Conservation (phyloP, 1,284 basidiomycete species). For the Cutaneotrichosporon dermatis region DNA sequence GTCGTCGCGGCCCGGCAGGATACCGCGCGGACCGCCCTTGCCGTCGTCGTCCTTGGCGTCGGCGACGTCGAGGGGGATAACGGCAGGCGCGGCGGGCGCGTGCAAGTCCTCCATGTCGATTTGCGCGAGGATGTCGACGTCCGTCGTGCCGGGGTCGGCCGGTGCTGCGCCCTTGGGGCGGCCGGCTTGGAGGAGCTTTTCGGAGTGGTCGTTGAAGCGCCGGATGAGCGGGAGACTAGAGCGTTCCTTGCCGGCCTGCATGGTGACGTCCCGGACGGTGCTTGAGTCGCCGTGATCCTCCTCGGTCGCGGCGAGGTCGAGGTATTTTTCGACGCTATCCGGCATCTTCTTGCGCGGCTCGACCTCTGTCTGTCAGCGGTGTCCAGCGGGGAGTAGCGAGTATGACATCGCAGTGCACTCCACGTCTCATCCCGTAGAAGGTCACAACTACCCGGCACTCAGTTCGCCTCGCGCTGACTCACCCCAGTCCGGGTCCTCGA, state of each 20-base stretch:
- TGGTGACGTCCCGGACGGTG: constrained; percentile 84
- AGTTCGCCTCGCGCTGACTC: neutral
- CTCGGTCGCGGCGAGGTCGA: constrained; percentile 80
- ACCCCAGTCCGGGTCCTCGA: constrained; percentile 84
- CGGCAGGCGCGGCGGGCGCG: constrained; percentile 59
- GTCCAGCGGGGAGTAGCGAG: too few relatives aligned
- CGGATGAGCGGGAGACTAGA: constrained; percentile 87
- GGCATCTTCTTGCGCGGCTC: constrained; percentile 69
- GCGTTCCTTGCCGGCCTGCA: constrained; percentile 87
- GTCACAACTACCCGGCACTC: too few relatives aligned
- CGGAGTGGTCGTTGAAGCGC: constrained; percentile 96
- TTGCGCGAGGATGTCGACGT: constrained; percentile 55
- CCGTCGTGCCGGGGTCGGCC: constrained; percentile 9
- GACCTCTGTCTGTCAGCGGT: constrained; percentile 52
- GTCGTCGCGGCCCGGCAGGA: constrained; percentile 49
- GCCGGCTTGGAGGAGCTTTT: constrained; percentile 60
- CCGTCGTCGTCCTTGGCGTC: constrained; percentile 25
- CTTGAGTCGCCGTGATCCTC: constrained; percentile 90
- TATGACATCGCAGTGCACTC: too few relatives aligned
- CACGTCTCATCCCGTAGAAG: too few relatives aligned
- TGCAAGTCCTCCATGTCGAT: constrained; percentile 85
- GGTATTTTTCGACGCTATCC: constrained; percentile 68
- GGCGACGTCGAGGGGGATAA: constrained; percentile 73
- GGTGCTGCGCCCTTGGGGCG: neutral
- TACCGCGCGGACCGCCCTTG: constrained; percentile 20